phyloP scores from a whole-genome alignment of 495 filamentous ascomycete species.

The Penicillium canariense region DNA sequence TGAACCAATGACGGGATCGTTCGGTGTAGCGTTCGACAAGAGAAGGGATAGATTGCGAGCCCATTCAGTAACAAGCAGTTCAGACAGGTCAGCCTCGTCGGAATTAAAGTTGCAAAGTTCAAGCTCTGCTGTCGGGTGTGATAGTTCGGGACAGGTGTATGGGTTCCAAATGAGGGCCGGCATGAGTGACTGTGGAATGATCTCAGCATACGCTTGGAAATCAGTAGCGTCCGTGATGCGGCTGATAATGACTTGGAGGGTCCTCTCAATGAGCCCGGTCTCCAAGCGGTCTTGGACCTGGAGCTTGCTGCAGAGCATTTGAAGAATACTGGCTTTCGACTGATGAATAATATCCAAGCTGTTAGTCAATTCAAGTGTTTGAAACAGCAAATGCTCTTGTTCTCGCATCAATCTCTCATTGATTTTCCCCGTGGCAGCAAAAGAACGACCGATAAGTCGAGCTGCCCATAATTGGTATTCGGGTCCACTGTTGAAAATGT shows the following conservation, averaged over 20 bases:
- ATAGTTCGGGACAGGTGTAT: conserved; percentile 37
- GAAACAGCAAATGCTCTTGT: conserved; percentile 33
- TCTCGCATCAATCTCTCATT: conserved; percentile 40
- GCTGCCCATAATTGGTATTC: conserved; percentile 83
- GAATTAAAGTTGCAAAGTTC: conserved; percentile 8
- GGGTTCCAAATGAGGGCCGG: conserved; percentile 45
- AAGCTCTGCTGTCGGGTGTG: conserved; percentile 15
- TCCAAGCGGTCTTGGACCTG: conserved; percentile 58
- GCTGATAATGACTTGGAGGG: conserved; percentile 67
- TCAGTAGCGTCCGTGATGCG: conserved; percentile 48
- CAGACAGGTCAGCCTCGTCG: conserved; percentile 8
- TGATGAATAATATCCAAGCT: conserved; percentile 16
- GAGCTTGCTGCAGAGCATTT: conserved; percentile 65
- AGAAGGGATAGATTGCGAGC: conserved; percentile 59
- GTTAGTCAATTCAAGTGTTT: conserved; percentile 1
- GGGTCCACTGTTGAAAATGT: conserved; percentile 54
- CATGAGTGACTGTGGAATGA: conserved; percentile 39
- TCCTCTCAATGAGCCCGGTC: conserved; percentile 74
- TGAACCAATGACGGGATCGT: conserved; percentile 65
- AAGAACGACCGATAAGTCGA: conserved; percentile 78
- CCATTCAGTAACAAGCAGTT: conserved; percentile 50
- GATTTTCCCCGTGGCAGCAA: conserved; percentile 69
- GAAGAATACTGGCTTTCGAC: conserved; percentile 56
- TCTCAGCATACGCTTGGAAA: conserved; percentile 46
- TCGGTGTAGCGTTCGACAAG: conserved; percentile 56